Percentiles rank a stretch among this genome's conserved stretches.
Evolutionary conservation across 805 yeast species (phyloP).

Genomic region (Cyberlindnera lachancei): DNA sequence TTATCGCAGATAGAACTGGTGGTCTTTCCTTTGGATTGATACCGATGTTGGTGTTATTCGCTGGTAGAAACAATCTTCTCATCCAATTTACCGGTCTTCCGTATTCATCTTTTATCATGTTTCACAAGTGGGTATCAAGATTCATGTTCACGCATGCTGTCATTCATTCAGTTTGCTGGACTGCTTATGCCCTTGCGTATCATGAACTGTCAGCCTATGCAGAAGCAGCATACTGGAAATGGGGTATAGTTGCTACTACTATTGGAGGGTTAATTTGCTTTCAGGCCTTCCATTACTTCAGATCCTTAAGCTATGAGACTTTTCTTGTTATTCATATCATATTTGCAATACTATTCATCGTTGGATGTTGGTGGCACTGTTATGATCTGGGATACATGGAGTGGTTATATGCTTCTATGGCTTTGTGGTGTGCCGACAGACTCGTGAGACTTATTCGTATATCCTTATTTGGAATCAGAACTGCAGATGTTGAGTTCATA

Average conservation of each 20-base stretch:
- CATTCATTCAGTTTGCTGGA: slow-evolving; percentile 17
- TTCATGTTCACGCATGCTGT: slow-evolving; percentile 23
- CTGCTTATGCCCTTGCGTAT: slow-evolving; percentile 5
- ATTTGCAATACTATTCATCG: slow-evolving; percentile 45
- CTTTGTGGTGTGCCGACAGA: slow-evolving; percentile 32
- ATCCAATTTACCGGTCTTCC: slow-evolving; percentile 56
- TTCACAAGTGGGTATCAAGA: slow-evolving; percentile 61
- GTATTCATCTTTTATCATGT: slow-evolving; percentile 51
- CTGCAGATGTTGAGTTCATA: slow-evolving; percentile 16
- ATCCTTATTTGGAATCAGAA: slow-evolving; percentile 14
- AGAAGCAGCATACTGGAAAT: slow-evolving; percentile 26
- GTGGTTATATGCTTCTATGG: slow-evolving; percentile 35
- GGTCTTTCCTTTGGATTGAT: slow-evolving; percentile 27
- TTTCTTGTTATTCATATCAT: slow-evolving; percentile 51
- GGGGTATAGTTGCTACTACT: slow-evolving; percentile 39
- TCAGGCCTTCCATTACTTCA: slow-evolving; percentile 43
- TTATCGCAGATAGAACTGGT: slow-evolving; percentile 20
- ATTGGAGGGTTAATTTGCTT: slow-evolving; percentile 36
- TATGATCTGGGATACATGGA: slow-evolving; percentile 44
- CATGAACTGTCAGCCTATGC: neutral
- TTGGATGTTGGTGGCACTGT: slow-evolving; percentile 54
- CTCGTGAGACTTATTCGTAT: slow-evolving; percentile 35
- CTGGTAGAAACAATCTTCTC: slow-evolving; percentile 65
- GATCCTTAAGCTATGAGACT: slow-evolving; percentile 50
- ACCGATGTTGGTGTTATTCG: slow-evolving; percentile 54